Percentiles rank a stretch among this genome's conserved stretches.
These are phyloP conservation scores for Backusella mclennaniae DNA, from an alignment of 192 early-diverging fungal genomes.

Conservation along the genomic window DNA sequence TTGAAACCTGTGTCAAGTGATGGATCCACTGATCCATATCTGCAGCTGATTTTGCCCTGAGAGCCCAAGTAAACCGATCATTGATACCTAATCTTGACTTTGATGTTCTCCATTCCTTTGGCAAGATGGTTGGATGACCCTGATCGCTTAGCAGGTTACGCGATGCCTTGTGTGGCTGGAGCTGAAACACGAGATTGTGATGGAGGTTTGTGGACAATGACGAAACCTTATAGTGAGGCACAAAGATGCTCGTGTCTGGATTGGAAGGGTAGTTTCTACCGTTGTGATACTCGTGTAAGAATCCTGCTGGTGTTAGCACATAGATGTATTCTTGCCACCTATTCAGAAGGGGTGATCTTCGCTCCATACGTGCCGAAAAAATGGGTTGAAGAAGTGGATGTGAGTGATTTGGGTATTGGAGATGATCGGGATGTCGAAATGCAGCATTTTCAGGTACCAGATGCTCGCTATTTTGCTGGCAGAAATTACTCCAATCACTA, in stretches of 20 bases:
- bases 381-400: constrained; percentile 26
- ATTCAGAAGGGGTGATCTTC: constrained; percentile 17
- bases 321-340: constrained; percentile 31
- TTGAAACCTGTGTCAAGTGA: constrained; percentile 3
- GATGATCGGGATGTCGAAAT: constrained; percentile 20
- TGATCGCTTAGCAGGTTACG: neutral
- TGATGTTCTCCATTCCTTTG: constrained; percentile 11
- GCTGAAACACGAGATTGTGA: constrained; percentile 25
- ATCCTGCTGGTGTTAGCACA: constrained; percentile 27
- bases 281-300: constrained; percentile 26
- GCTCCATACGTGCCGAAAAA: constrained; percentile 28
- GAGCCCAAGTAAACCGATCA: constrained; percentile 4
- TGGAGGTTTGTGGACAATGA: constrained; percentile 24
- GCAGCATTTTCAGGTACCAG: constrained; percentile 21
- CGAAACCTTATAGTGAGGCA: constrained; percentile 25
- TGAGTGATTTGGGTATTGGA: constrained; percentile 20
- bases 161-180: constrained; percentile 21
- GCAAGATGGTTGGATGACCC: neutral
- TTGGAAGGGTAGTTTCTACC: constrained; percentile 15
- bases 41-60: constrained; percentile 19
- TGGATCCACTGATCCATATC: constrained; percentile 28
- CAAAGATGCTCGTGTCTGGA: constrained; percentile 9
- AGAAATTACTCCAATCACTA: constrained; percentile 25
- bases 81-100: neutral
- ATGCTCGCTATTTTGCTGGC: constrained; percentile 14